A percentile compares a stretch with the other conserved stretches of the same genome.
Evolutionary conservation across 257 asterid species (phyloP).

Genomic region (Apocynum venetum): DNA sequence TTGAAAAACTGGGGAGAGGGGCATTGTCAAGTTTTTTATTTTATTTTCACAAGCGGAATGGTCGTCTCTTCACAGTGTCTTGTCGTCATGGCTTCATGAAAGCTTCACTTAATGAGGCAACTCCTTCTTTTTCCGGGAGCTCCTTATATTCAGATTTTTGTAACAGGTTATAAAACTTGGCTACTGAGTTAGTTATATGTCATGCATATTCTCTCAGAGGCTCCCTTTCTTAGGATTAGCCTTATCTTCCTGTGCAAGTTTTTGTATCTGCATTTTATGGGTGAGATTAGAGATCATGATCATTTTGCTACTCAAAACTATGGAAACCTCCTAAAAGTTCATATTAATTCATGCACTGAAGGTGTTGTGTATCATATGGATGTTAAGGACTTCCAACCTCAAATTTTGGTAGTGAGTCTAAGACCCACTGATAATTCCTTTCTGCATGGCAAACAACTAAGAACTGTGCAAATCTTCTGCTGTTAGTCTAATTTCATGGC

Average conservation of each 20-base stretch:
- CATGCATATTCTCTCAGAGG: no score
- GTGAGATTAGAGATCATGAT: not conserved
- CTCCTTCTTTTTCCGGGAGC: no score
- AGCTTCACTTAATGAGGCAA: no score
- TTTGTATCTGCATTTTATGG: not conserved
- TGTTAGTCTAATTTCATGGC: not conserved
- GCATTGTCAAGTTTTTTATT: no score
- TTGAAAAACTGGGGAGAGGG: not conserved
- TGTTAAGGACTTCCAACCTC: not conserved
- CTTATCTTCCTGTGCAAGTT: not conserved
- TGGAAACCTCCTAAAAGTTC: not conserved
- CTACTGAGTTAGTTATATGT: no score
- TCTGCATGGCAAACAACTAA: not conserved
- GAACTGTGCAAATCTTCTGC: not conserved
- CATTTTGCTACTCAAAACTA: not conserved
- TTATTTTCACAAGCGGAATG: no score
- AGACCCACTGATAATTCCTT: not conserved
- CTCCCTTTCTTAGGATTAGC: no score
- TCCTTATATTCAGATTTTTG: no score
- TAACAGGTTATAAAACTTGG: no score
- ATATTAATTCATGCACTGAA: no score
- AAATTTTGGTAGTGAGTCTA: not conserved
- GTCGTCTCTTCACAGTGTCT: no score
- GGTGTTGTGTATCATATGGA: not conserved
- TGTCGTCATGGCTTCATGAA: no score